Evolutionary conservation across 306 rosid species (phyloP).

Genomic region (Vachellia pachyceras): DNA sequence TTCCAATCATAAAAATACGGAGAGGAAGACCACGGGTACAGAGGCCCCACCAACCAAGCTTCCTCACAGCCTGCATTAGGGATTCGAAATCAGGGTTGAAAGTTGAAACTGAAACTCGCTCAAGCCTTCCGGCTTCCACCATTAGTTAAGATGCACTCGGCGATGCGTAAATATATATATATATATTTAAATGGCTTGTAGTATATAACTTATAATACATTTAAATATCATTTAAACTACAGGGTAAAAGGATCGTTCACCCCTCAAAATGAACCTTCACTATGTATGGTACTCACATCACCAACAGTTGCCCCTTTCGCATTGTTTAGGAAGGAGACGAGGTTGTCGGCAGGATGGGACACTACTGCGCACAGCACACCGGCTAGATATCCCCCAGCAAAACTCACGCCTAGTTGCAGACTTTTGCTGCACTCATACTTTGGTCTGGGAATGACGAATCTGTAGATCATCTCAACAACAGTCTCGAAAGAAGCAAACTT

Average conservation of each 20-base stretch:
- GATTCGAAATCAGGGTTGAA: background rate
- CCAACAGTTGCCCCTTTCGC: conserved; percentile 97
- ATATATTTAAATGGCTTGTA: background rate
- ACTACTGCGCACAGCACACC: conserved; percentile 95
- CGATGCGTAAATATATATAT: background rate
- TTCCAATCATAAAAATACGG: conserved; percentile 96
- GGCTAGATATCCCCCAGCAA: conserved; percentile 93
- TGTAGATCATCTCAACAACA: conserved; percentile 78
- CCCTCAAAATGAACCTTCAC: conserved; percentile 10
- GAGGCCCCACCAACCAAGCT: conserved; percentile 80
- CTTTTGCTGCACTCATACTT: conserved; percentile 84
- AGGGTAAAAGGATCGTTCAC: background rate
- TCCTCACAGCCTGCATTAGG: conserved; percentile 79
- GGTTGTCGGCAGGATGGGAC: conserved; percentile 99
- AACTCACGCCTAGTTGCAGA: conserved; percentile 93
- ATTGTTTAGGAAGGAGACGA: conserved; percentile 94
- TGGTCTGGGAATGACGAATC: conserved; percentile 76
- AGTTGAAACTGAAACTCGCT: background rate
- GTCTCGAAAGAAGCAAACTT: conserved; percentile 96
- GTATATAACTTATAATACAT: background rate
- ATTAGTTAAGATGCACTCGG: background rate
- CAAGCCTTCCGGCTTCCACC: background rate
- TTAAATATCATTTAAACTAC: background rate
- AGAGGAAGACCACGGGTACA: conserved; percentile 97
- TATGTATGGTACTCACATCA: conserved; percentile 67